These are phyloP conservation scores for Arachis stenosperma DNA, from an alignment of 306 rosid species.

Conservation along the genomic window DNA sequence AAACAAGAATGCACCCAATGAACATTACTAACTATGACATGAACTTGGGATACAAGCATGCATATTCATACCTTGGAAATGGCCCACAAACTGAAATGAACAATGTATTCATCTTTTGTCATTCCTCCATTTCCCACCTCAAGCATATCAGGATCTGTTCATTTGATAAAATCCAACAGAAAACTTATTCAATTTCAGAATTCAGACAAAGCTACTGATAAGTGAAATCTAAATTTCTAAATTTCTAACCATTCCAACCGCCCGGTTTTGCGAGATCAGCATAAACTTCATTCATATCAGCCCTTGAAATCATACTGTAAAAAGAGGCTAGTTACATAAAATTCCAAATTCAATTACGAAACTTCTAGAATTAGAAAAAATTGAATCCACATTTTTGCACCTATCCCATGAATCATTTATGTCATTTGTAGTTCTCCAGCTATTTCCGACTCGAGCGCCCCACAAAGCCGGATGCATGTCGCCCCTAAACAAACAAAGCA, in stretches of 20 bases:
- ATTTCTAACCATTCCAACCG: constrained; percentile 90
- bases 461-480: constrained; percentile 95
- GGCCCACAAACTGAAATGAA: constrained; percentile 96
- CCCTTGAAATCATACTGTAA: constrained; percentile 82
- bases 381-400: constrained; percentile 40
- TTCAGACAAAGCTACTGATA: background rate
- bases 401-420: constrained; percentile 84
- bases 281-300: constrained; percentile 80
- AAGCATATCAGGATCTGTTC: constrained; percentile 96
- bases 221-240: no score
- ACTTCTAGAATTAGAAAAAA: constrained; percentile 1
- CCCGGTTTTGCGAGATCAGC: constrained; percentile 87
- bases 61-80: constrained; percentile 73
- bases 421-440: constrained; percentile 96
- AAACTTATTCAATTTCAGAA: background rate
- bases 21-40: background rate
- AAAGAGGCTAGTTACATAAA: constrained; percentile 4
- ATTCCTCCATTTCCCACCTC: constrained; percentile 98
- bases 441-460: constrained; percentile 87
- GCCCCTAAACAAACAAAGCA: constrained; percentile 63
- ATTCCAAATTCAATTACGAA: constrained; percentile 12
- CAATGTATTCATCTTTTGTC: constrained; percentile 81
- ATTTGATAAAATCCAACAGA: constrained; percentile 1
- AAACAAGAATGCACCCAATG: background rate
- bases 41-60: constrained; percentile 14